Conservation (phyloP, 495 filamentous ascomycete genomes). For the Neurospora sp. region DNA sequence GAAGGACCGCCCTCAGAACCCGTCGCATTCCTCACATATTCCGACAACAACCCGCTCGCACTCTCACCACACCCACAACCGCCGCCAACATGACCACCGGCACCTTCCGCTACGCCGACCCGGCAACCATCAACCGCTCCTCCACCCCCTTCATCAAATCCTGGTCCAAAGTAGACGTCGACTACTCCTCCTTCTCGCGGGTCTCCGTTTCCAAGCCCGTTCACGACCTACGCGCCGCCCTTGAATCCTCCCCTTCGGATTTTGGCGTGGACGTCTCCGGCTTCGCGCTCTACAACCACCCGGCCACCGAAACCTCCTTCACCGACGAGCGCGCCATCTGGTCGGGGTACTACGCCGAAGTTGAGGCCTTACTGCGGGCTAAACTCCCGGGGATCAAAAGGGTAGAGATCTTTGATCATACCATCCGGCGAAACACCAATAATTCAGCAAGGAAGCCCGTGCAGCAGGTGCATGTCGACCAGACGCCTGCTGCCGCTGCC, state of each 20-base stretch:
- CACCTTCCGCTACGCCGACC: conserved; percentile 21
- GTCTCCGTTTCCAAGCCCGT: neutral
- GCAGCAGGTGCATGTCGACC: conserved; percentile 69
- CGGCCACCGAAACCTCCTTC: conserved; percentile 45
- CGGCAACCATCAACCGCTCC: conserved; percentile 8
- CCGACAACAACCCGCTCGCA: neutral
- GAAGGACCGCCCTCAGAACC: neutral
- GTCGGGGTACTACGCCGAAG: conserved; percentile 65
- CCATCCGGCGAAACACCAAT: conserved; percentile 53
- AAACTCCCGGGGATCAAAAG: conserved; percentile 50
- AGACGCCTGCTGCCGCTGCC: conserved; percentile 54
- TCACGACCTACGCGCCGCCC: neutral
- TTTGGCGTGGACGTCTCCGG: conserved; percentile 33
- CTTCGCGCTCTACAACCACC: conserved; percentile 28
- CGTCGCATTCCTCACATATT: neutral
- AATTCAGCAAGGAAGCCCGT: conserved; percentile 52
- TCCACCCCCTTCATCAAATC: conserved; percentile 16
- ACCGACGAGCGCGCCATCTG: conserved; percentile 51
- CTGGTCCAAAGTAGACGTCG: conserved; percentile 34
- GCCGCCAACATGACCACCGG: conserved; percentile 17
- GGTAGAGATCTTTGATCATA: conserved; percentile 80
- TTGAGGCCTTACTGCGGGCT: conserved; percentile 55
- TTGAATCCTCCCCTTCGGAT: neutral
- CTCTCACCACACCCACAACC: neutral
- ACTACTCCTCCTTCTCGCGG: conserved; percentile 19